Percentiles rank a stretch among this genome's conserved stretches.
Conservation (phyloP, 163 green algal species). For the Scenedesmus sp. region DNA sequence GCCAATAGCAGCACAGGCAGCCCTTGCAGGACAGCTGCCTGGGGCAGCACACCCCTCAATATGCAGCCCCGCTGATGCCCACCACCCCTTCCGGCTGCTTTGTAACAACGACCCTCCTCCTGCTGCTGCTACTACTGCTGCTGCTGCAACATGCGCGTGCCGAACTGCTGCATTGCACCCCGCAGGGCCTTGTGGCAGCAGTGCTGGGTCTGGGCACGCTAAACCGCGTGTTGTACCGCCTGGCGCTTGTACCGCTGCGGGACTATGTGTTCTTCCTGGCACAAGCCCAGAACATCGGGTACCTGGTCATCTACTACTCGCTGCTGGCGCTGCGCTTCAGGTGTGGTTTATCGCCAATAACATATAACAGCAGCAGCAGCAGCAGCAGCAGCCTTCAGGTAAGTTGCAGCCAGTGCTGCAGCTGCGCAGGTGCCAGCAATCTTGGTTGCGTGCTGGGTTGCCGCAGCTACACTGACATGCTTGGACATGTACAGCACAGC, state of each 20-base stretch:
- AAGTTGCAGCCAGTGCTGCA: no score
- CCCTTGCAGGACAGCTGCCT: neutral
- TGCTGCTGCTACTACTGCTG: no score
- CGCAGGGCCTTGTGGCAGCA: conserved; percentile 15
- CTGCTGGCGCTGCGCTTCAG: conserved; percentile 47
- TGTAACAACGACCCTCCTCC: neutral
- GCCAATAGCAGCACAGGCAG: no score
- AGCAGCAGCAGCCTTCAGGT: neutral
- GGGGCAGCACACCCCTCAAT: neutral
- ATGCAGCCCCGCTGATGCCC: neutral
- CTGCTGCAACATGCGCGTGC: no score
- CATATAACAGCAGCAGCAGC: neutral
- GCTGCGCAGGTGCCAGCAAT: no score
- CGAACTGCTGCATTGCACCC: neutral
- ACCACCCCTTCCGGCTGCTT: neutral
- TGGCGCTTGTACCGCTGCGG: conserved; percentile 59
- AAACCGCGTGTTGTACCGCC: conserved; percentile 55
- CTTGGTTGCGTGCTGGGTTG: no score
- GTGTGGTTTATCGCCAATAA: no score
- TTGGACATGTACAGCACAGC: no score
- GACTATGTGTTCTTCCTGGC: conserved; percentile 63
- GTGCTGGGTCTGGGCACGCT: conserved; percentile 33
- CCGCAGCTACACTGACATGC: no score
- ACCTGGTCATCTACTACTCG: conserved; percentile 59
- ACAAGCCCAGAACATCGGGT: conserved; percentile 62